These are phyloP conservation scores for Leishmania lainsoni DNA, from an alignment of 208 protist species.

Conservation along the genomic window DNA sequence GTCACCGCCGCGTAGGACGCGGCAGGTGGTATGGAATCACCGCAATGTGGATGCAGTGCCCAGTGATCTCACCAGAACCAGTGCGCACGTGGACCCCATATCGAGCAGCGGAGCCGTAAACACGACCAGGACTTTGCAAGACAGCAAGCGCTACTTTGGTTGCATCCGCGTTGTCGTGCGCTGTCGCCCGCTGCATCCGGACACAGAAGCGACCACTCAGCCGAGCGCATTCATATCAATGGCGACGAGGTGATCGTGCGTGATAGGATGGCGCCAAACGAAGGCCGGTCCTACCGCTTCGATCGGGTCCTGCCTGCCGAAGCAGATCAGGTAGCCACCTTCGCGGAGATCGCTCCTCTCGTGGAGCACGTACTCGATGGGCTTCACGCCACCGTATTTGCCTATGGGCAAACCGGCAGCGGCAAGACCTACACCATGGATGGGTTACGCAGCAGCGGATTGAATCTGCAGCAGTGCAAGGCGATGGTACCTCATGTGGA, in stretches of 20 bases:
- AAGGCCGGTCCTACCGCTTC: slow-evolving; percentile 69
- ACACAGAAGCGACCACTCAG: slow-evolving; percentile 39
- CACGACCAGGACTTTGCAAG: not conserved
- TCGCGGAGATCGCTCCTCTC: slow-evolving; percentile 71
- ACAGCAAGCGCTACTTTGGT: slow-evolving; percentile 10
- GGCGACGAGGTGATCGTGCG: slow-evolving; percentile 34
- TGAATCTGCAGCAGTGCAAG: slow-evolving; percentile 6
- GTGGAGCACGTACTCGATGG: slow-evolving; percentile 88
- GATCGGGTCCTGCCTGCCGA: slow-evolving; percentile 66
- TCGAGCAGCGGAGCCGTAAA: not conserved
- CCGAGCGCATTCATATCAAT: slow-evolving; percentile 44
- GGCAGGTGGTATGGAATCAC: slow-evolving; percentile 13
- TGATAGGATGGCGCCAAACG: slow-evolving; percentile 19
- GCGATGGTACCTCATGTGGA: slow-evolving; percentile 3
- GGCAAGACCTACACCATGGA: slow-evolving; percentile 93
- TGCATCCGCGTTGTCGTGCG: slow-evolving; percentile 72
- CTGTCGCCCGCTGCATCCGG: slow-evolving; percentile 54
- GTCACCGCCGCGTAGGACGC: not conserved
- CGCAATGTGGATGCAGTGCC: not conserved
- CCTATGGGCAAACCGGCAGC: slow-evolving; percentile 92
- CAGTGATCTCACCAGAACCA: not conserved
- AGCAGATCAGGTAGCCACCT: slow-evolving; percentile 58
- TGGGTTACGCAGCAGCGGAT: slow-evolving; percentile 53
- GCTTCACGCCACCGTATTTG: slow-evolving; percentile 88
- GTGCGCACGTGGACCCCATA: slow-evolving; percentile 6